Evolutionary conservation across 2,329 filamentous ascomycete genomes (phyloP).

Genomic region (Phaeoacremonium minimum): DNA sequence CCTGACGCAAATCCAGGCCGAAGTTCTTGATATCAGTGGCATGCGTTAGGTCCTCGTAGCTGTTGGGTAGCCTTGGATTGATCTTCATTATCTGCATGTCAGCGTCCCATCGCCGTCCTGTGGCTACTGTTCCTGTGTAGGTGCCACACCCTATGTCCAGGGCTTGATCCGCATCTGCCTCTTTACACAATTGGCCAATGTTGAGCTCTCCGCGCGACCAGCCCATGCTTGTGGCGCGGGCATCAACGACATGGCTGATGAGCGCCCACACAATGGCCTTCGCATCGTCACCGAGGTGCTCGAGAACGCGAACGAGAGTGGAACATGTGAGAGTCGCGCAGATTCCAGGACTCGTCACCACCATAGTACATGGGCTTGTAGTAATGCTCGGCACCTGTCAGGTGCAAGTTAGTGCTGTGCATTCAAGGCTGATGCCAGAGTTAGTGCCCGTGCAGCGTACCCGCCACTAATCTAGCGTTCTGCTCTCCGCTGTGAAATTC

Average conservation of each 20-base stretch:
- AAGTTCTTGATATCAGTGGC: constrained; percentile 38
- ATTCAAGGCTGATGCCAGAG: too few relatives aligned
- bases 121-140: constrained; percentile 46
- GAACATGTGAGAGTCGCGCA: constrained; percentile 49
- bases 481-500: constrained; percentile 44
- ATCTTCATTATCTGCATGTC: constrained; percentile 46
- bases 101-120: constrained; percentile 44
- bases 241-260: constrained; percentile 49
- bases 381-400: constrained; percentile 40
- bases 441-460: too few relatives aligned
- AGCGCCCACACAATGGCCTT: constrained; percentile 51
- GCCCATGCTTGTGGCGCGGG: constrained; percentile 46
- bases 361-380: constrained; percentile 49
- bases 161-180: constrained; percentile 26
- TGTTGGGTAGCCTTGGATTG: constrained; percentile 36
- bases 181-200: constrained; percentile 48
- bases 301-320: constrained; percentile 38
- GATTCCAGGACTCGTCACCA: constrained; percentile 42
- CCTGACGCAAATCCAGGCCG: constrained; percentile 37
- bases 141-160: constrained; percentile 36
- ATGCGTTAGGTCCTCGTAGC: constrained; percentile 45
- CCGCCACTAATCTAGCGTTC: constrained; percentile 41
- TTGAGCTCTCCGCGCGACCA: constrained; percentile 37
- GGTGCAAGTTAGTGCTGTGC: neutral
- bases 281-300: constrained; percentile 26